Base-by-base conservation (phyloP, 306 rosid genomes). In the Dryas drummondii region DNA sequence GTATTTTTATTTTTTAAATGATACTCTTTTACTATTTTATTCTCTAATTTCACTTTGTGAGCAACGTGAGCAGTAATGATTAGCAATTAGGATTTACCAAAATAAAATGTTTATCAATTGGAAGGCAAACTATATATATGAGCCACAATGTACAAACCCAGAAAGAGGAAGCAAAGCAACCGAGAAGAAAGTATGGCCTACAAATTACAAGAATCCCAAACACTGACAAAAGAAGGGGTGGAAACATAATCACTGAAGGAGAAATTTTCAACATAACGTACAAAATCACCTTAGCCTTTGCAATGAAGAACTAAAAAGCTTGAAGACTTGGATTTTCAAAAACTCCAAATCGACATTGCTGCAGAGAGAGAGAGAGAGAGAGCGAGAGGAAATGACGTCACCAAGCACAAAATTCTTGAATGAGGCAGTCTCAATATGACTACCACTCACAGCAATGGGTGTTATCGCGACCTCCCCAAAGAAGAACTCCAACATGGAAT, bases 321-420 rank as follows among this genome's bases (percentile, higher is more conserved):
- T 68, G 37, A 65, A 72, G 87, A 89, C 78, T 75, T 76, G 87
- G 80, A 82, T 85, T 78, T 78, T 85, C 86, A 87, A 80, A 76
- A 76, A 84, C 84, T 32, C 37, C 37, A 32, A 32, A 32, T 32
- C 37, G 2, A 32, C 37, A 32, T 32, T 32, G 37, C 37, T 32
- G 37, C 37, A 22, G 22, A 22, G 37, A 32, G 37, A 32, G 37
- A 32, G 37, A 73, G 37, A 32, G 37, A 4, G 46, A 46, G 49
- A 5, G 8, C 8, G 3, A 62, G 52, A n/a, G 26, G 37, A 65
- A 4, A 64, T n/a, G 44, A 11, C 52, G 44, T 32, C 37, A 32
- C 37, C 1, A 32, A 1, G 37, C 1, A 32, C 37, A 32, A 22
- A 22, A 32, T 32, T 32, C 37, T 32, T 32, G 37, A 32, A 32